Evolutionary conservation across 2,329 filamentous ascomycete genomes (phyloP).

Genomic region (Tolypocladium capitatum): DNA sequence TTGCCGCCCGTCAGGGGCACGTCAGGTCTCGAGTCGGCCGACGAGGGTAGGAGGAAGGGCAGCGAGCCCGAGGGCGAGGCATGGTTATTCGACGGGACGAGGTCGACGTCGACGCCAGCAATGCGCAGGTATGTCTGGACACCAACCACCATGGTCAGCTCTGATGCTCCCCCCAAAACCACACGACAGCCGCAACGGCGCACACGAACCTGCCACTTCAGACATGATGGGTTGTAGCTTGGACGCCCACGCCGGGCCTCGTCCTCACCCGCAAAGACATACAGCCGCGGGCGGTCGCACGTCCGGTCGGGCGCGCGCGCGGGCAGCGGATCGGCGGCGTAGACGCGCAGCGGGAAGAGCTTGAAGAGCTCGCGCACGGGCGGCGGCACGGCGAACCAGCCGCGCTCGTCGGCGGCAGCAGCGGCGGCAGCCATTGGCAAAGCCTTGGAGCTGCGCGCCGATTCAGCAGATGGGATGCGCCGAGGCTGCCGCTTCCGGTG

Average conservation of each 20-base stretch:
- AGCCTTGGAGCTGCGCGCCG: background rate
- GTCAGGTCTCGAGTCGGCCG: constrained; percentile 27
- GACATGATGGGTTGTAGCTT: constrained; percentile 82
- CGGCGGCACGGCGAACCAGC: constrained; percentile 49
- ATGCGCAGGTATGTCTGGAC: constrained; percentile 70
- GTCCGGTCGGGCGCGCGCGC: constrained; percentile 34
- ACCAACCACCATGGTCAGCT: background rate
- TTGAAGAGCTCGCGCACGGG: constrained; percentile 77
- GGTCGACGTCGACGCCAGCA: constrained; percentile 50
- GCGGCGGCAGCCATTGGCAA: background rate
- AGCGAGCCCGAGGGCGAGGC: constrained; percentile 80
- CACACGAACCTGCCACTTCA: constrained; percentile 77
- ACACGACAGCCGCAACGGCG: background rate
- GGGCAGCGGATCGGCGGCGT: constrained; percentile 64
- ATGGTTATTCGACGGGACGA: constrained; percentile 74
- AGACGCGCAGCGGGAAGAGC: constrained; percentile 64
- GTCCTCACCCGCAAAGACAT: constrained; percentile 60
- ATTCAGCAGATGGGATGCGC: background rate
- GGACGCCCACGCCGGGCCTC: constrained; percentile 49
- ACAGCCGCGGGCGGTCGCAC: constrained; percentile 43
- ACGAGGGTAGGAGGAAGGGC: constrained; percentile 64
- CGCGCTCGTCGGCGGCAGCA: constrained; percentile 6
- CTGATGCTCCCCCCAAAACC: background rate
- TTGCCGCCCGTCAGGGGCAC: constrained; percentile 40
- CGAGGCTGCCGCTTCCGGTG: background rate